Evolutionary conservation across 371 early-diverging fungal genomes (phyloP).

Genomic region (Circinella umbellata): DNA sequence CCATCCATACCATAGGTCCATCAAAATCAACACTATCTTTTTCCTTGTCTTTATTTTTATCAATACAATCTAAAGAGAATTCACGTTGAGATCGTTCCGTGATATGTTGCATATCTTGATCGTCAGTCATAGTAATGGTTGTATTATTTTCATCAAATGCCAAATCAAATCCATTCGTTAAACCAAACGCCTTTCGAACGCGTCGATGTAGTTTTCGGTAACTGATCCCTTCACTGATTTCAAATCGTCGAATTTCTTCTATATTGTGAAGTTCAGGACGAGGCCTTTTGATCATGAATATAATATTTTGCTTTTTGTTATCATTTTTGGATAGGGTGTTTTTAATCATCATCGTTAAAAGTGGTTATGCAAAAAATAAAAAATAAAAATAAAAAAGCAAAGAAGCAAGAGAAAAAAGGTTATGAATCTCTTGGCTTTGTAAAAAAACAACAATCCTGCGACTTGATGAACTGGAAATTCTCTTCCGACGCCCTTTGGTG

Average conservation of each 20-base stretch:
- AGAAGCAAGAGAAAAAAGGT: neutral
- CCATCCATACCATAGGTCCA: slow-evolving; percentile 6
- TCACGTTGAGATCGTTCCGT: neutral
- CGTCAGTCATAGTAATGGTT: neutral
- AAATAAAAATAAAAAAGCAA: neutral
- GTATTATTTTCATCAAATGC: slow-evolving; percentile 8
- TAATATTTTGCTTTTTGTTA: neutral
- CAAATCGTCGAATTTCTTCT: slow-evolving; percentile 6
- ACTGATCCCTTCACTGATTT: neutral
- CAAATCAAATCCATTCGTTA: neutral
- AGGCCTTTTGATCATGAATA: slow-evolving; percentile 3
- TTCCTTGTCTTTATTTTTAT: neutral
- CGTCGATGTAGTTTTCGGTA: slow-evolving; percentile 7
- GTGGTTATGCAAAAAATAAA: neutral
- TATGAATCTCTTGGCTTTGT: neutral
- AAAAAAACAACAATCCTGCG: neutral
- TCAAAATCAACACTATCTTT: neutral
- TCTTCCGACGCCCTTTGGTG: no score
- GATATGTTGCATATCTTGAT: slow-evolving; percentile 2
- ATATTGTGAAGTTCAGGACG: slow-evolving; percentile 2
- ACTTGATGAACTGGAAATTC: neutral
- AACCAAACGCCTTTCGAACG: neutral
- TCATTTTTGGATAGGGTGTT: neutral
- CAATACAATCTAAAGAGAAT: neutral
- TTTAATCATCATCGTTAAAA: neutral